These are phyloP conservation scores for Blastobotrys persicus DNA, from an alignment of 1,139 yeast genomes.

Conservation along the genomic window DNA sequence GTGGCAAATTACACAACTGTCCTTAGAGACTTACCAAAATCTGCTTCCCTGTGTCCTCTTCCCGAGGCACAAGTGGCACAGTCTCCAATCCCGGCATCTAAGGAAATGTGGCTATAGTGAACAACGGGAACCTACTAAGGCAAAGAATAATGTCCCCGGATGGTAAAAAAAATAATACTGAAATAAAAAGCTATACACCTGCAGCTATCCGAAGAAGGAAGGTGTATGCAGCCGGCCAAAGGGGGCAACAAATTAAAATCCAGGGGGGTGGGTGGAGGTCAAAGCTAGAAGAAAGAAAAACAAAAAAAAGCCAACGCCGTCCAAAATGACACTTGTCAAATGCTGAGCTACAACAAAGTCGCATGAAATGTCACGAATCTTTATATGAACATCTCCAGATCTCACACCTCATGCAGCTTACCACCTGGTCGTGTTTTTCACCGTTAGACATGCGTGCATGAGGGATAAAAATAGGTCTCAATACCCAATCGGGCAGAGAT, in stretches of 20 bases:
- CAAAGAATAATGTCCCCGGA: no score
- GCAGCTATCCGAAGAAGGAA: not conserved
- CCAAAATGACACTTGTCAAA: no score
- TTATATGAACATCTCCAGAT: no score
- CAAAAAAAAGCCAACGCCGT: no score
- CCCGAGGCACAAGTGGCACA: slow-evolving; percentile 2
- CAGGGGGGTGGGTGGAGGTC: not conserved
- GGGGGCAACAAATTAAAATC: not conserved
- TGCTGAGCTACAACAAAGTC: not conserved
- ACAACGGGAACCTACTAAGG: no score
- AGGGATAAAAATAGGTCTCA: not conserved
- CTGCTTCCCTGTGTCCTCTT: slow-evolving; percentile 10
- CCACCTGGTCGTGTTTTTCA: not conserved
- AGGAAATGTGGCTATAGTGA: no score
- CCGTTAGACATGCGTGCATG: not conserved
- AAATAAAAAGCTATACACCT: no score
- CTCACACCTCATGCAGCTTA: not conserved
- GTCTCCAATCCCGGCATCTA: not conserved
- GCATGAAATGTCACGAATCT: no score
- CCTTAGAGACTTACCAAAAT: slow-evolving; percentile 4
- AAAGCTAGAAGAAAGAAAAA: no score
- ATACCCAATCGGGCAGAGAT: not conserved
- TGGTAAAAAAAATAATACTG: no score
- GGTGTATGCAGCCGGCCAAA: not conserved
- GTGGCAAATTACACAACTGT: no score